phyloP scores from a whole-genome alignment of 805 yeast genomes.

The Saturnispora ahearnii region DNA sequence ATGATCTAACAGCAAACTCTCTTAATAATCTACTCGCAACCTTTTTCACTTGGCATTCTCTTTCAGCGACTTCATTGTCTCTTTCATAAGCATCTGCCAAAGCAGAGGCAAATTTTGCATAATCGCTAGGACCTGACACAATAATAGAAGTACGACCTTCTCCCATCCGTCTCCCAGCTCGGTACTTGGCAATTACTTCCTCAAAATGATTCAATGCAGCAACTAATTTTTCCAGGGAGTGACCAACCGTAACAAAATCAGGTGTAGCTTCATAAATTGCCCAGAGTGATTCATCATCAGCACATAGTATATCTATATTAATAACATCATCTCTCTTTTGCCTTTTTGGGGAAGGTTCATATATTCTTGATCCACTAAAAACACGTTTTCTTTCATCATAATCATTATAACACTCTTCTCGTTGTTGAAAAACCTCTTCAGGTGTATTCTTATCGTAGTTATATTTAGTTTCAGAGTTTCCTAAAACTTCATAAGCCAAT shows the following conservation, averaged over 20 bases:
- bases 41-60: neutral
- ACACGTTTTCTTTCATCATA: neutral
- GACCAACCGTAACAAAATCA: neutral
- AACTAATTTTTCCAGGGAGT: neutral
- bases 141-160: neutral
- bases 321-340: constrained; percentile 1
- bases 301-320: neutral
- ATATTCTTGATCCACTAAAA: neutral
- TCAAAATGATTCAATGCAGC: neutral
- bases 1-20: neutral
- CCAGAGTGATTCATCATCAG: constrained; percentile 6
- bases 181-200: neutral
- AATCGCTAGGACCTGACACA: neutral
- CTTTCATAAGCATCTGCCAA: neutral
- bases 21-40: neutral
- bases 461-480: constrained; percentile 57
- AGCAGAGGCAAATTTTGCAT: neutral
- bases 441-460: constrained; percentile 46
- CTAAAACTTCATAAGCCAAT: constrained; percentile 71
- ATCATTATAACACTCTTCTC: neutral
- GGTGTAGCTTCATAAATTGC: constrained; percentile 3
- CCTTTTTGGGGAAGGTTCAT: constrained; percentile 2
- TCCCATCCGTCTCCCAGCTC: neutral
- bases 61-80: neutral
- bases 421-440: neutral